Conservation (phyloP, 179 eudicot species). For the Vitellaria paradoxa region DNA sequence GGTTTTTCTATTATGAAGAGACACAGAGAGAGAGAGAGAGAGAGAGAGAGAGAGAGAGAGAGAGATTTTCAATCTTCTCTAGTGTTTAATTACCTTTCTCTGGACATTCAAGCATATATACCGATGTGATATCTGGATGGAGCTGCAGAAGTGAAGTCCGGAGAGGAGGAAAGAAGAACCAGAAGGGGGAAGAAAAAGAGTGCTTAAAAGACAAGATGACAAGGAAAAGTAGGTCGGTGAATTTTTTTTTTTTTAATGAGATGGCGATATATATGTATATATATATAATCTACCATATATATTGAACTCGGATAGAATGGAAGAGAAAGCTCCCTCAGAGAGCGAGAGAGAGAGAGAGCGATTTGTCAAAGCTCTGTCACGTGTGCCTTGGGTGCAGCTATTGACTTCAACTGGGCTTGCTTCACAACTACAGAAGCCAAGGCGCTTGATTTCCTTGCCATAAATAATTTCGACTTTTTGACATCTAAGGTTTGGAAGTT, state of each 20-base stretch:
- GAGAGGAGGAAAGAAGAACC: slow-evolving; percentile 14
- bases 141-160: neutral
- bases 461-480: too few species aligned
- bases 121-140: slow-evolving; percentile 16
- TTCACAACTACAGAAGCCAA: slow-evolving; percentile 2
- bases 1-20: too few species aligned
- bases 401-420: slow-evolving; percentile 26
- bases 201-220: slow-evolving; percentile 29
- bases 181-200: slow-evolving; percentile 16
- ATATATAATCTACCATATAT: too few species aligned
- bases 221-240: slow-evolving; percentile 7
- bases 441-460: too few species aligned
- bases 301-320: neutral
- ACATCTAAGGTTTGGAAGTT: too few species aligned
- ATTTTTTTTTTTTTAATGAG: neutral
- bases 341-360: slow-evolving; percentile 8
- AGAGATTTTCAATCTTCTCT: neutral
- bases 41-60: neutral
- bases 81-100: slow-evolving; percentile 48
- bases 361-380: slow-evolving; percentile 24
- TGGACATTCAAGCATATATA: slow-evolving; percentile 55
- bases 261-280: neutral
- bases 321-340: neutral
- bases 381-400: slow-evolving; percentile 20
- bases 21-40: too few species aligned